Conservation (phyloP, 768 basidiomycete genomes). For the Auriscalpium orientale region DNA sequence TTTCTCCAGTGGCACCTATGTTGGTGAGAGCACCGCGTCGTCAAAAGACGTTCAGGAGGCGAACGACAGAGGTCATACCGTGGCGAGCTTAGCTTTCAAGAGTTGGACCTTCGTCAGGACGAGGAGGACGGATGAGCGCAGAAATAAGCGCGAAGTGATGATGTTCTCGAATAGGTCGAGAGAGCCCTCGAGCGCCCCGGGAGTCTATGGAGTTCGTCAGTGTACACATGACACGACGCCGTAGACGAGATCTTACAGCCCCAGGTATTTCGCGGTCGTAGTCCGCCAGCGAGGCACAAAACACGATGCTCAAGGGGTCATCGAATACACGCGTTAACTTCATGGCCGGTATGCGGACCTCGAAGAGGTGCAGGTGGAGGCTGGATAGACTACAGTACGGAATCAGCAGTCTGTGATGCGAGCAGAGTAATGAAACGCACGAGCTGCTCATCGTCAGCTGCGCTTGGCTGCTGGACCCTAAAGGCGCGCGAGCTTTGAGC, state of each 20-base stretch:
- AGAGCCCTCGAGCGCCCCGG: slow-evolving; percentile 39
- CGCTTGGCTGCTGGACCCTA: slow-evolving; percentile 43
- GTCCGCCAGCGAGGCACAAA: slow-evolving; percentile 64
- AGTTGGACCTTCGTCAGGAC: slow-evolving; percentile 37
- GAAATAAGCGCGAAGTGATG: slow-evolving; percentile 46
- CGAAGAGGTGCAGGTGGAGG: too few relatives aligned
- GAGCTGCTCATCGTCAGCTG: slow-evolving; percentile 26
- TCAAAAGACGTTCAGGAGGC: background rate
- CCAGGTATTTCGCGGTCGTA: slow-evolving; percentile 37
- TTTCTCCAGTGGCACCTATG: slow-evolving; percentile 19
- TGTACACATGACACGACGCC: too few relatives aligned
- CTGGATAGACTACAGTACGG: background rate
- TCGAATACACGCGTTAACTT: slow-evolving; percentile 26
- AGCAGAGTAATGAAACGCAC: background rate
- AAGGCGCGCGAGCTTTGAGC: slow-evolving; percentile 36
- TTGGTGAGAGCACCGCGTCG: background rate
- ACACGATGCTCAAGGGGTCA: slow-evolving; percentile 59
- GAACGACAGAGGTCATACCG: slow-evolving; percentile 14
- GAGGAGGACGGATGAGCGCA: slow-evolving; percentile 32
- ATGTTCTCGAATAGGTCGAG: slow-evolving; percentile 42
- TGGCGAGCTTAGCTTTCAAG: slow-evolving; percentile 42
- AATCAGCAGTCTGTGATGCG: background rate
- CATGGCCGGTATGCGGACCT: too few relatives aligned
- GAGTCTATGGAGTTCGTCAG: too few relatives aligned
- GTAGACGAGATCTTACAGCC: too few relatives aligned